Evolutionary conservation across 805 yeast genomes (phyloP).

Genomic region (Torulaspora maleeae): DNA sequence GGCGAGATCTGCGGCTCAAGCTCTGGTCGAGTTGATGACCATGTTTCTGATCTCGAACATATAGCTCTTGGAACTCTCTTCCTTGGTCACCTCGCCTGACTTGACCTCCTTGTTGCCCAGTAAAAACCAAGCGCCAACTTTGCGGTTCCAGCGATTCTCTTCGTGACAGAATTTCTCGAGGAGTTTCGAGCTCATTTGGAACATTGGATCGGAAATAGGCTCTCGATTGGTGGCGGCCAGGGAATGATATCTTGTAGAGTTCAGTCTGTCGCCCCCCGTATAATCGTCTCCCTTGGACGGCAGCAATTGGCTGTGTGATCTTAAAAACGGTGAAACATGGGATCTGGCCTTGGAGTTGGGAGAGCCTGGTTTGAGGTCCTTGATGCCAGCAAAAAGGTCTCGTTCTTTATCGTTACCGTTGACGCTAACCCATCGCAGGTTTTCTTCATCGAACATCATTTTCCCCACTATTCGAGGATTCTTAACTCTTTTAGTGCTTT

Average conservation of each 20-base stretch:
- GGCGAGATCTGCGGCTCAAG: constrained; percentile 3
- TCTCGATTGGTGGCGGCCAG: constrained; percentile 12
- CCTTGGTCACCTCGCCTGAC: constrained; percentile 8
- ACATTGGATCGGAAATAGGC: constrained; percentile 11
- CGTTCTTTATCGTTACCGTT: constrained; percentile 24
- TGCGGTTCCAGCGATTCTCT: constrained; percentile 34
- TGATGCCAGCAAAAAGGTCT: constrained; percentile 32
- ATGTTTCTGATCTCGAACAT: constrained; percentile 36
- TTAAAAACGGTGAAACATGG: constrained; percentile 19
- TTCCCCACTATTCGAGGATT: constrained; percentile 30
- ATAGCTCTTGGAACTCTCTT: constrained; percentile 22
- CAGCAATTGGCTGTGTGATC: constrained; percentile 27
- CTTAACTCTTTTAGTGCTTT: constrained; percentile 5
- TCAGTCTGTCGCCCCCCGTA: constrained; percentile 12
- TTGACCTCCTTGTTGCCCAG: constrained; percentile 15
- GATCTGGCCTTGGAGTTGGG: constrained; percentile 7
- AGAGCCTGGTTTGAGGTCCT: constrained; percentile 18
- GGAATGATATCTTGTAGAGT: constrained; percentile 26
- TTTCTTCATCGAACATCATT: constrained; percentile 35
- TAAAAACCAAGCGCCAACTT: constrained; percentile 32
- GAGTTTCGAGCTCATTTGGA: constrained; percentile 19
- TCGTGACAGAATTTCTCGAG: constrained; percentile 33
- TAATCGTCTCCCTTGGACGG: constrained; percentile 10
- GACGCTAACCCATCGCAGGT: constrained; percentile 33
- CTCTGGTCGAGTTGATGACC: constrained; percentile 34